Evolutionary conservation across 83 land plant genomes (phyloP).

Genomic region (Picea abies): DNA sequence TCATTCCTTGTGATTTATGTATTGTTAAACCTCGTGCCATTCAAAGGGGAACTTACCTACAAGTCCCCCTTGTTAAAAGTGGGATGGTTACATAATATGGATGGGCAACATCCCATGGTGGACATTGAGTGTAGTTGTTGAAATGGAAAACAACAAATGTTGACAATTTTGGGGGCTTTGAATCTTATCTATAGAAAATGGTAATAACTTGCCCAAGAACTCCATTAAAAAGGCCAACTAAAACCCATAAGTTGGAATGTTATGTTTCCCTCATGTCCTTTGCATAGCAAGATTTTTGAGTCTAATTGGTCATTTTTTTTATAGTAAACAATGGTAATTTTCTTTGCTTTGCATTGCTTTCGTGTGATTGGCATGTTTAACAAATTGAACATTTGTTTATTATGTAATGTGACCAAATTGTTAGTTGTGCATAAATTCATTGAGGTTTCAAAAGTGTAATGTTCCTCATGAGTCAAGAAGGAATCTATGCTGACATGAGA

Average conservation of each 20-base stretch:
- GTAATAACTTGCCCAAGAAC: not conserved
- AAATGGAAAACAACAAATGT: not conserved
- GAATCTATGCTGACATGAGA: too few species aligned
- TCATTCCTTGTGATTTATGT: not conserved
- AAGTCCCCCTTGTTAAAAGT: not conserved
- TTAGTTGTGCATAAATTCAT: not conserved
- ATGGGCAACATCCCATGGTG: not conserved
- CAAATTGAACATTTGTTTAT: not conserved
- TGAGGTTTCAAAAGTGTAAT: not conserved
- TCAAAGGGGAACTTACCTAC: not conserved
- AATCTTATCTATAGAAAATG: not conserved
- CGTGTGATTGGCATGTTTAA: not conserved
- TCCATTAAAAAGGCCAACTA: not conserved
- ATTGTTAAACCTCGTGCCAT: not conserved
- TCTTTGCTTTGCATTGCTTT: not conserved
- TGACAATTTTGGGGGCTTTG: not conserved
- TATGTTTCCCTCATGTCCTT: not conserved
- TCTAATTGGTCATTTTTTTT: constrained; percentile 15
- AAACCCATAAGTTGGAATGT: not conserved
- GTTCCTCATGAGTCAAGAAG: too few species aligned
- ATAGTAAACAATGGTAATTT: not conserved
- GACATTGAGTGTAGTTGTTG: not conserved
- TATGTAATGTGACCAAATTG: not conserved
- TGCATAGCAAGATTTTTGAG: constrained; percentile 25
- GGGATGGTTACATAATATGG: not conserved